These are phyloP conservation scores for Wickerhamomyces rabaulensis DNA, from an alignment of 805 yeast species.

Conservation along the genomic window DNA sequence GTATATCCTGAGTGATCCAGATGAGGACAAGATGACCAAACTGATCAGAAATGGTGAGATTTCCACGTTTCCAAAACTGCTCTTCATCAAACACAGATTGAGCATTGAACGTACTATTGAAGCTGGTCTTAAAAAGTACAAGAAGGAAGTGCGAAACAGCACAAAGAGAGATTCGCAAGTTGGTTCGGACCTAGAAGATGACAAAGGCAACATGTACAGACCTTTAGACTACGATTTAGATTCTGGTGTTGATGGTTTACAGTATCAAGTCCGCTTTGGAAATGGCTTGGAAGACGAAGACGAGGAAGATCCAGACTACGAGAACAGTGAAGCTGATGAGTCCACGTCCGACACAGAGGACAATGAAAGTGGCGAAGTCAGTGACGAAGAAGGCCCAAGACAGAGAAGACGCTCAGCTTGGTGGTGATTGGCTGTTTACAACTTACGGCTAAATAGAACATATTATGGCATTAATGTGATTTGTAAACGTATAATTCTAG, in stretches of 20 bases:
- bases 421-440: slow-evolving; percentile 1
- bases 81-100: slow-evolving; percentile 60
- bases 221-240: slow-evolving; percentile 1
- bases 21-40: slow-evolving; percentile 46
- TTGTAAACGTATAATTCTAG: too few relatives aligned
- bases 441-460: too few relatives aligned
- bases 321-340: slow-evolving; percentile 1
- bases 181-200: slow-evolving; percentile 11
- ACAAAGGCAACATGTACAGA: not conserved
- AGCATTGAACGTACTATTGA: slow-evolving; percentile 62
- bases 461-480: too few relatives aligned
- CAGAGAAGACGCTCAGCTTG: slow-evolving; percentile 8
- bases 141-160: slow-evolving; percentile 2
- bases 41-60: slow-evolving; percentile 60
- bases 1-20: slow-evolving; percentile 65
- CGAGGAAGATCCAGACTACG: not conserved
- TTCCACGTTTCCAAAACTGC: slow-evolving; percentile 59
- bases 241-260: slow-evolving; percentile 2
- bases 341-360: slow-evolving; percentile 9
- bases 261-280: slow-evolving; percentile 11
- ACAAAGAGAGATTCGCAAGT: slow-evolving; percentile 1
- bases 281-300: slow-evolving; percentile 3
- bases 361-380: slow-evolving; percentile 15
- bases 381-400: slow-evolving; percentile 2
- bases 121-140: slow-evolving; percentile 36